Evolutionary conservation across 352 stramenopile species (phyloP).

Genomic region (Thraustochytrium striatum): DNA sequence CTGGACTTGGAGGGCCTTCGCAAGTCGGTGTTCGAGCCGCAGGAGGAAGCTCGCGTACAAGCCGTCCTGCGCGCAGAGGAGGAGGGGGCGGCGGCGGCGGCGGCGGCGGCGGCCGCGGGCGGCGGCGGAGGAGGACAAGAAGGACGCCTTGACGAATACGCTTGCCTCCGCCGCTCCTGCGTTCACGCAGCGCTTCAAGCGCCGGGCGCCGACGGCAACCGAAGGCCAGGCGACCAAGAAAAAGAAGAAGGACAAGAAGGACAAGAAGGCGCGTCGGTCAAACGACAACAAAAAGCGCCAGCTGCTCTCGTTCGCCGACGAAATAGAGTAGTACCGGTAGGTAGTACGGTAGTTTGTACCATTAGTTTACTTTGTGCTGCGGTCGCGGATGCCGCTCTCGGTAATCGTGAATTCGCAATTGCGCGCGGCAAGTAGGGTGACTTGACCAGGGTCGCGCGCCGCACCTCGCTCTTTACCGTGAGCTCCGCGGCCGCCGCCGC

Average conservation of each 20-base stretch:
- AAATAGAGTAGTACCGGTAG: neutral
- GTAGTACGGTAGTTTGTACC: neutral
- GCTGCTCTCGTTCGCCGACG: neutral
- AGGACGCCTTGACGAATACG: too few species aligned
- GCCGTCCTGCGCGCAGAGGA: too few species aligned
- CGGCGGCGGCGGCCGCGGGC: too few species aligned
- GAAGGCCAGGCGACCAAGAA: neutral
- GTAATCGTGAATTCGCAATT: slow-evolving; percentile 57
- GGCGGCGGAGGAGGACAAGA: too few species aligned
- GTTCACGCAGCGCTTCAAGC: too few species aligned
- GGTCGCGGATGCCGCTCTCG: slow-evolving; percentile 57
- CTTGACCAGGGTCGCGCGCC: slow-evolving; percentile 62
- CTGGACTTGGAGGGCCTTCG: neutral
- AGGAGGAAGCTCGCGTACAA: too few species aligned
- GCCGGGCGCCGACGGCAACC: too few species aligned
- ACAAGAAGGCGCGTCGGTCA: neutral
- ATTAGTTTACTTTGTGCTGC: neutral
- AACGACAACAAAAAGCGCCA: neutral
- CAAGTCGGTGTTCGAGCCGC: neutral
- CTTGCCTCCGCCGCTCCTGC: too few species aligned
- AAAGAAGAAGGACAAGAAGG: neutral
- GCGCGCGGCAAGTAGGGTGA: slow-evolving; percentile 58
- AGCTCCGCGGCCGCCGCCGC: neutral
- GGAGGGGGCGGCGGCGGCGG: too few species aligned
- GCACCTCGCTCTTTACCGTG: slow-evolving; percentile 43